A percentile compares a stretch with the other conserved stretches of the same genome.
These are phyloP conservation scores for Kandelia obovata DNA, from an alignment of 345 rosid genomes.

Conservation along the genomic window DNA sequence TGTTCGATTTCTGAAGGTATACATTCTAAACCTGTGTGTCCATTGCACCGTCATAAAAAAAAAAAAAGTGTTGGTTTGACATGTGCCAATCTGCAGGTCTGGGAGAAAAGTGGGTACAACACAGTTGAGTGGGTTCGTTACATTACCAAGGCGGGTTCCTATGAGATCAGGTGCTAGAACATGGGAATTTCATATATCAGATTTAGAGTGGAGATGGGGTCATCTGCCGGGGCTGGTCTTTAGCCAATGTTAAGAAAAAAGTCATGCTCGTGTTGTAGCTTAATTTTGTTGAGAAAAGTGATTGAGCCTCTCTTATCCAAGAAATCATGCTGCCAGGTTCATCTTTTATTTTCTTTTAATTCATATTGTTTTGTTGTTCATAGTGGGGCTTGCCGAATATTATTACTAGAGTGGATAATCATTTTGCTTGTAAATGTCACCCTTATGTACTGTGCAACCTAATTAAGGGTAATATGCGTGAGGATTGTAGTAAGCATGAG, in stretches of 20 bases:
- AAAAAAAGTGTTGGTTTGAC: too few species aligned
- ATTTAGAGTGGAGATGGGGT: background rate
- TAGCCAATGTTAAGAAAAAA: conserved; percentile 10
- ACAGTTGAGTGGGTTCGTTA: conserved; percentile 99
- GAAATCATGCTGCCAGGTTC: background rate
- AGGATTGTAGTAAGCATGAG: too few species aligned
- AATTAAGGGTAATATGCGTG: too few species aligned
- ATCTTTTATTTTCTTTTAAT: too few species aligned
- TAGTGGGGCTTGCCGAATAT: too few species aligned
- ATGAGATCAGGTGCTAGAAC: conserved; percentile 87
- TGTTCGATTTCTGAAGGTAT: conserved; percentile 93
- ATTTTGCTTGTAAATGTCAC: too few species aligned
- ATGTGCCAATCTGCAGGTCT: conserved; percentile 53
- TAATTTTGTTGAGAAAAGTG: conserved; percentile 8
- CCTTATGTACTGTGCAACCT: too few species aligned
- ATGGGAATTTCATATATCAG: background rate
- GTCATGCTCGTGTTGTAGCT: too few species aligned
- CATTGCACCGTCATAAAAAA: too few species aligned
- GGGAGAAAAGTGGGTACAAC: conserved; percentile 99
- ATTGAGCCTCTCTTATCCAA: conserved; percentile 10
- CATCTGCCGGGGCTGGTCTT: conserved; percentile 2
- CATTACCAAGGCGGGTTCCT: conserved; percentile 95
- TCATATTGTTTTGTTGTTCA: too few species aligned
- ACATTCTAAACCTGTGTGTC: background rate
- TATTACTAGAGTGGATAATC: too few species aligned